Evolutionary conservation across 805 yeast genomes (phyloP), one percentile per base, ranked within the genome.

Genomic region (Barnettozyma populi): DNA sequence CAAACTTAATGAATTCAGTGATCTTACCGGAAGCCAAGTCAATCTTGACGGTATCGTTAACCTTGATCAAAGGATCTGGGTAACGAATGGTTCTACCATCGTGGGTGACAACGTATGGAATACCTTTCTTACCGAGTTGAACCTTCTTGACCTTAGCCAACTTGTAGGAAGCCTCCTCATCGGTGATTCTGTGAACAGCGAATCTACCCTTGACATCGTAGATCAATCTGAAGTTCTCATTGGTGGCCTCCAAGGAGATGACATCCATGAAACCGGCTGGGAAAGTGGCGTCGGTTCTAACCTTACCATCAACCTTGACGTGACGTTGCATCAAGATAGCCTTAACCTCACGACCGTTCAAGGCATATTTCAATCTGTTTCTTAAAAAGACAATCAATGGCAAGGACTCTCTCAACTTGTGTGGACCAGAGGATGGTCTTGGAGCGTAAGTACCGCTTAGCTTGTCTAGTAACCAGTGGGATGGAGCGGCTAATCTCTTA

Each of bases 401-500:
- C 71, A 90, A 85, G 57, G 96, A 90, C 81, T 90, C 98, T 77
- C 97, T 85, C 73, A 90, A 83, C 79, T 92, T 94, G 83, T 92
- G 99, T 74, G 99, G 99, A 82, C 99, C 99, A 66, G 96, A 85
- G 59, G 97, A 90, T 72, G 98, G 96, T 81, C 98, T 90, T 80
- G 99, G 99, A 60, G 99, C 99, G 75, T 94, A 94, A 71, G 88
- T 81, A 74, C 99, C 99, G 71, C 97, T 87, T 80, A 94, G 82
- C 81, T 94, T 94, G 95, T 95, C 99, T 81, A 94, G 87, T 95
- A 94, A 87, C 99, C 99, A 94, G 86, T 94, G 99, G 81, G 90
- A 86, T 83, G 99, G 99, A 75, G 99, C 99, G 76, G 98, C 97
- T 78, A 92, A 86, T 86, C 98, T 90, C 85, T 92, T 90, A 75